These are phyloP conservation scores for Tinospora cordifolia DNA, from an alignment of 164 flowering plant genomes.

Conservation along the genomic window DNA sequence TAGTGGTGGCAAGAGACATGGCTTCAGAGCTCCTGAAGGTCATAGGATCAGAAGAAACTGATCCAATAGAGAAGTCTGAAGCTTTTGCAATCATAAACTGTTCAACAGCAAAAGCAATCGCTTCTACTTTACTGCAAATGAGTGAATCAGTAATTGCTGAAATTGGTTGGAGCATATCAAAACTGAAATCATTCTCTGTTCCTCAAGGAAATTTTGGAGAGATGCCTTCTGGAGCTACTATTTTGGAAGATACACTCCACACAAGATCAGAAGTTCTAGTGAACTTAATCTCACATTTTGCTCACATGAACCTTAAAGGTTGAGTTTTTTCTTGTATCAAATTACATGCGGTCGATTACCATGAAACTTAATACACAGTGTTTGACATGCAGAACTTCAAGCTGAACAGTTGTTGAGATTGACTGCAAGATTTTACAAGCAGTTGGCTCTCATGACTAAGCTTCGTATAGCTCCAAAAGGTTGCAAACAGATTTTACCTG, in stretches of 20 bases:
- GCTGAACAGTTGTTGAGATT: conserved; percentile 62
- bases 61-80: conserved; percentile 38
- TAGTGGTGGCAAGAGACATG: conserved; percentile 42
- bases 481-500: conserved; percentile 56
- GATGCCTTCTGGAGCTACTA: conserved; percentile 25
- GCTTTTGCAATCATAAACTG: conserved; percentile 46
- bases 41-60: conserved; percentile 34
- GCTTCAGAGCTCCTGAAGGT: conserved; percentile 51
- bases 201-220: conserved; percentile 30
- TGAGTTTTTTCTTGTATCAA: conserved; percentile 9
- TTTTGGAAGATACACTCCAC: conserved; percentile 52
- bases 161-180: conserved; percentile 52
- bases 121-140: conserved; percentile 42
- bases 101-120: conserved; percentile 40
- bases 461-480: conserved; percentile 69
- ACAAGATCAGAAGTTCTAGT: conserved; percentile 59
- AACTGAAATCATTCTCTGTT: conserved; percentile 34
- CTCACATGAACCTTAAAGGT: conserved; percentile 65
- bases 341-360: background rate
- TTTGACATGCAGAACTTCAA: conserved; percentile 47
- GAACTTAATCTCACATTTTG: conserved; percentile 54
- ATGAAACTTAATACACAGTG: background rate
- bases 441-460: conserved; percentile 66
- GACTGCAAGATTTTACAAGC: conserved; percentile 62
- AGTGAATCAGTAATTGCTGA: conserved; percentile 42